phyloP scores from a whole-genome alignment of 345 rosid species.

The Eucalyptus decipiens region DNA sequence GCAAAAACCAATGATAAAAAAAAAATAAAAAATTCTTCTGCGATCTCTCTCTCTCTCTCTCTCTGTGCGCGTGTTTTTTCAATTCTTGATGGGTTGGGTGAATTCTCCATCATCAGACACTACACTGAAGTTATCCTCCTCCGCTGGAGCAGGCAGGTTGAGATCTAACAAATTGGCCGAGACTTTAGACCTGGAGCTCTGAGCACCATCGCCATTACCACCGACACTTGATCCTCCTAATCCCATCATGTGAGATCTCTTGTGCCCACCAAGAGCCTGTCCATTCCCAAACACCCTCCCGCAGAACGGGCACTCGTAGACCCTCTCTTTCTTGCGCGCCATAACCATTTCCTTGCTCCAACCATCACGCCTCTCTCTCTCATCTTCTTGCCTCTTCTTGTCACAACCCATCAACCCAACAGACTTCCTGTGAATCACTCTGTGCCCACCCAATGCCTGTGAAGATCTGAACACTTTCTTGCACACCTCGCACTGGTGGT shows the following conservation, averaged over 20 bases:
- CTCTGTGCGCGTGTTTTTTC: background rate
- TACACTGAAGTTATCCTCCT: conserved; percentile 46
- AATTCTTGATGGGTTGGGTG: background rate
- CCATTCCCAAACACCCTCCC: conserved; percentile 55
- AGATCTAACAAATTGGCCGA: conserved; percentile 60
- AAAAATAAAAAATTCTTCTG: background rate
- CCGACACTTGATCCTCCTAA: conserved; percentile 1
- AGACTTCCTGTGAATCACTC: conserved; percentile 5
- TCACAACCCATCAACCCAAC: background rate
- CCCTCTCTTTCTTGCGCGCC: background rate
- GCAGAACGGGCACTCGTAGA: conserved; percentile 56
- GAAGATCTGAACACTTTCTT: conserved; percentile 41
- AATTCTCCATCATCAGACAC: conserved; percentile 22
- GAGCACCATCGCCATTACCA: background rate
- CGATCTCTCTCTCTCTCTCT: background rate
- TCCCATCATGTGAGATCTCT: conserved; percentile 55
- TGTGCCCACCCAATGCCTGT: conserved; percentile 44
- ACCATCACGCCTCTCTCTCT: background rate
- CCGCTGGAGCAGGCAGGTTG: conserved; percentile 87
- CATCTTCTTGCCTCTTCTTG: background rate
- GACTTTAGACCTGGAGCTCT: background rate
- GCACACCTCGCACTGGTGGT: conserved; percentile 45
- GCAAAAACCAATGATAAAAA: background rate
- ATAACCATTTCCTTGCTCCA: background rate
- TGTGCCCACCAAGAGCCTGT: conserved; percentile 80